Evolutionary conservation across 2,329 filamentous ascomycete genomes (phyloP).

Genomic region (Trichophyton verrucosum): DNA sequence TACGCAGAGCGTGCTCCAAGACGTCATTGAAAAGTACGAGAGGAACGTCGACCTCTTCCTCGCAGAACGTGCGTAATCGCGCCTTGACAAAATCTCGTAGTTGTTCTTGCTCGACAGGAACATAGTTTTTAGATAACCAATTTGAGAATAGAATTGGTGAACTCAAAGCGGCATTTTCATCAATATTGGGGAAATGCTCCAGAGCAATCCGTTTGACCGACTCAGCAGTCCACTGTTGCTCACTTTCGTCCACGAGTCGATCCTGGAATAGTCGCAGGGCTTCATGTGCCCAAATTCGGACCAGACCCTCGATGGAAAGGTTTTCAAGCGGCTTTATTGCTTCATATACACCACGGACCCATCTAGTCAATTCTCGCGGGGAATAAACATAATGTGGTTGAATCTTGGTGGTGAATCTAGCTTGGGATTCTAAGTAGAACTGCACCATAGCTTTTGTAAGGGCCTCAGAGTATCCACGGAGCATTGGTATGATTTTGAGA

Average conservation of each 20-base stretch:
- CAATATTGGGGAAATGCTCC: conserved; percentile 89
- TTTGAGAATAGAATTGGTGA: conserved; percentile 97
- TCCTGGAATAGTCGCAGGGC: conserved; percentile 94
- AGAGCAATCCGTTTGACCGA: conserved; percentile 74
- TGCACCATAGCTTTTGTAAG: conserved; percentile 96
- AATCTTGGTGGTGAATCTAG: conserved; percentile 87
- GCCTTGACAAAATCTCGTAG: conserved; percentile 96
- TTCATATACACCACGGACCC: conserved; percentile 96
- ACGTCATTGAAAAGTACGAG: conserved; percentile 99
- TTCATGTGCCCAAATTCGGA: conserved; percentile 97
- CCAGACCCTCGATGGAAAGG: conserved; percentile 75
- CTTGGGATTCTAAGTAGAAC: conserved; percentile 88
- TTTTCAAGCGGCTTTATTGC: conserved; percentile 85
- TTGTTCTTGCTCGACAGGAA: conserved; percentile 89
- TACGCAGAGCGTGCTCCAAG: conserved; percentile 91
- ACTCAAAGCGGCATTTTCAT: conserved; percentile 75
- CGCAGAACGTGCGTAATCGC: conserved; percentile 92
- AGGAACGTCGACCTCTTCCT: conserved; percentile 97
- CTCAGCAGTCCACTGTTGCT: conserved; percentile 89
- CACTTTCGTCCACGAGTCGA: conserved; percentile 85
- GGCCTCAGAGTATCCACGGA: conserved; percentile 89
- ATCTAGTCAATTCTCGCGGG: conserved; percentile 92
- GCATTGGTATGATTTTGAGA: conserved; percentile 86
- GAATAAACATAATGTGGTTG: conserved; percentile 99
- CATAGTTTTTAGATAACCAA: conserved; percentile 97